Conservation (phyloP, 2,329 filamentous ascomycete genomes). For the Rasamsonia emersonii region DNA sequence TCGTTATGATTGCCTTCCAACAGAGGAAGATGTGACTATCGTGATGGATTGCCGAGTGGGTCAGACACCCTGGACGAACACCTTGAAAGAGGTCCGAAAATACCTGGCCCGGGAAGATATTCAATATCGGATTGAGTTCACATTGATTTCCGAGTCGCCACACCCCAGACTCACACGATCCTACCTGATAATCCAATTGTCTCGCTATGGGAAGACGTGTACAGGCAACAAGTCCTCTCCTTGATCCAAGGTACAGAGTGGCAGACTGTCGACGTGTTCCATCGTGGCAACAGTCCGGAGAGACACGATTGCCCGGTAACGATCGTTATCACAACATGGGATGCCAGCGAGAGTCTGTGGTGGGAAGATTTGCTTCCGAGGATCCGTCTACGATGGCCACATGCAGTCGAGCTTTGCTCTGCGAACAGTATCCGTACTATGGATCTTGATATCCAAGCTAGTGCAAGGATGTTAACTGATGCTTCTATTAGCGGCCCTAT, state of each 20-base stretch:
- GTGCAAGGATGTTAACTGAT: not conserved
- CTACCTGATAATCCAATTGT: not conserved
- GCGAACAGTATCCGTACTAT: not conserved
- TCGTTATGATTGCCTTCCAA: not conserved
- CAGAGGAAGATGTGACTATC: not conserved
- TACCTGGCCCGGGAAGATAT: not conserved
- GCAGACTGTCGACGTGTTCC: constrained; percentile 1
- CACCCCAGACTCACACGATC: not conserved
- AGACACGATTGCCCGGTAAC: not conserved
- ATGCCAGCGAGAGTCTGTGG: not conserved
- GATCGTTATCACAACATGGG: not conserved
- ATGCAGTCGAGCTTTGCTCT: not conserved
- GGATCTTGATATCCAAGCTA: not conserved
- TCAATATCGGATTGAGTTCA: not conserved
- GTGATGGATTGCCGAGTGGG: not conserved
- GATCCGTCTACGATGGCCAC: not conserved
- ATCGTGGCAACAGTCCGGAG: not conserved
- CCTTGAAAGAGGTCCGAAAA: not conserved
- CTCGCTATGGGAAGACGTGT: not conserved
- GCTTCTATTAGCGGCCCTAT: not conserved
- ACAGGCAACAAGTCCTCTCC: not conserved
- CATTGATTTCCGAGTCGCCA: not conserved
- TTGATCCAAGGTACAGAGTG: not conserved
- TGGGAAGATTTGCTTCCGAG: not conserved
- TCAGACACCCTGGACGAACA: not conserved